A percentile compares a stretch with the other conserved stretches of the same genome.
Evolutionary conservation across 805 yeast genomes (phyloP).

Genomic region (Pichia scutulata): DNA sequence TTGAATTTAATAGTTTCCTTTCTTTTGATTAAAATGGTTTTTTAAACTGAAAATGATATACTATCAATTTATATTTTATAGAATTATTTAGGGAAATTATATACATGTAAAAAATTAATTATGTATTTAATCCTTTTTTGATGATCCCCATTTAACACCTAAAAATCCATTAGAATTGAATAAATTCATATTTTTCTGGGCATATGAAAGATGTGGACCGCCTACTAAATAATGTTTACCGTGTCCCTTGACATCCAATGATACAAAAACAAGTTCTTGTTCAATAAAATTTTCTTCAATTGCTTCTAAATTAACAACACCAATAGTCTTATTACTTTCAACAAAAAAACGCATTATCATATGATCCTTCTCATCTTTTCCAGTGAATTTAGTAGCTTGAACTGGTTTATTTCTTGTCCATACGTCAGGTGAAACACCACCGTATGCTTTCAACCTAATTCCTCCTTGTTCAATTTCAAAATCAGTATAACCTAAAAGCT

Average conservation of each 20-base stretch:
- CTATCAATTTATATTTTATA: not conserved
- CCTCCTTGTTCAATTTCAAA: slow-evolving; percentile 36
- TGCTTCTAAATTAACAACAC: slow-evolving; percentile 74
- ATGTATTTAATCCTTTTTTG: slow-evolving; percentile 36
- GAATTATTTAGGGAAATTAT: not conserved
- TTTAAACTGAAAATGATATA: not conserved
- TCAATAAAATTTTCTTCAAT: slow-evolving; percentile 56
- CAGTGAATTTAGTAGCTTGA: slow-evolving; percentile 54
- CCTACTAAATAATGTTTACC: slow-evolving; percentile 59
- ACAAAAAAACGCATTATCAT: slow-evolving; percentile 81
- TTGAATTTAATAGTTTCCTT: not conserved
- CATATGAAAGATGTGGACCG: slow-evolving; percentile 41
- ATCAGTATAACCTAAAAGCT: slow-evolving; percentile 36
- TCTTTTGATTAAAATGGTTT: not conserved
- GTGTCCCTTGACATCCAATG: slow-evolving; percentile 67
- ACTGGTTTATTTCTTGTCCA: slow-evolving; percentile 90
- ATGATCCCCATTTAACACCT: slow-evolving; percentile 74
- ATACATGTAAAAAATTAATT: not conserved
- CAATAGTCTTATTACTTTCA: slow-evolving; percentile 58
- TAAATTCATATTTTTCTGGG: slow-evolving; percentile 12
- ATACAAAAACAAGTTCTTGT: slow-evolving; percentile 65
- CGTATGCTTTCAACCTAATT: slow-evolving; percentile 69
- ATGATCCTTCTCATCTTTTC: slow-evolving; percentile 72
- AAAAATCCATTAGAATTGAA: slow-evolving; percentile 47
- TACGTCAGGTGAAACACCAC: slow-evolving; percentile 59